Percentiles rank a stretch among this genome's conserved stretches.
phyloP scores from a whole-genome alignment of 2,329 filamentous ascomycete species.

The Aurifilum marmelostoma region DNA sequence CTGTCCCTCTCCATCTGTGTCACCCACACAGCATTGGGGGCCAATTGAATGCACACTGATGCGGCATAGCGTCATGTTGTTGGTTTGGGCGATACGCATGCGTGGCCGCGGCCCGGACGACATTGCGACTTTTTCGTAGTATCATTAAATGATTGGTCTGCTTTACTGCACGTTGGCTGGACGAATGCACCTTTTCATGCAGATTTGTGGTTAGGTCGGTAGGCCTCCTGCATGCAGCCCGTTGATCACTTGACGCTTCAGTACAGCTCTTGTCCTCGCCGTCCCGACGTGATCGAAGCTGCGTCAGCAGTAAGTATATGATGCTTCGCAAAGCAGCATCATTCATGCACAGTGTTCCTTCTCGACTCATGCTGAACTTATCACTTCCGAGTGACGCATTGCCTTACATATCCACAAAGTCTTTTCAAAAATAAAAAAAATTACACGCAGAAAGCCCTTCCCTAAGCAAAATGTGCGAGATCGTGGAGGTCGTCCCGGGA shows the following conservation, averaged over 20 bases:
- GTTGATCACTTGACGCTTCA: not conserved
- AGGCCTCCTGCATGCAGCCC: slow-evolving; percentile 4
- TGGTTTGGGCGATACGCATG: not conserved
- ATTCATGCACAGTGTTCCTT: too few relatives aligned
- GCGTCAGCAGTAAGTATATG: too few relatives aligned
- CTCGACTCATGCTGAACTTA: not conserved
- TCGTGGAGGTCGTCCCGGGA: not conserved
- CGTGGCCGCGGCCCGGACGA: not conserved
- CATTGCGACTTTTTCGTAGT: too few relatives aligned
- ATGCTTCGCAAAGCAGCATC: too few relatives aligned
- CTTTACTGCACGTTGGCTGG: not conserved
- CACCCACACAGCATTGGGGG: not conserved
- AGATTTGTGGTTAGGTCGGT: not conserved
- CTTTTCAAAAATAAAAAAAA: too few relatives aligned
- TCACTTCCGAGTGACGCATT: not conserved
- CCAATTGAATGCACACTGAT: not conserved
- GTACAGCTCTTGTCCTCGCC: not conserved
- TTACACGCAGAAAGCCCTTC: not conserved
- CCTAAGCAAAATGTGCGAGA: not conserved
- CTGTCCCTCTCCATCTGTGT: not conserved
- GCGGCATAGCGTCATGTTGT: not conserved
- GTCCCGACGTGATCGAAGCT: not conserved
- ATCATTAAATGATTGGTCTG: not conserved
- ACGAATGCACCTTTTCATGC: not conserved
- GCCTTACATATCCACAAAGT: too few relatives aligned